Percentiles rank a stretch among this genome's conserved stretches.
Conservation (phyloP, 257 asterid genomes). For the Solanum lycopersicoides region DNA sequence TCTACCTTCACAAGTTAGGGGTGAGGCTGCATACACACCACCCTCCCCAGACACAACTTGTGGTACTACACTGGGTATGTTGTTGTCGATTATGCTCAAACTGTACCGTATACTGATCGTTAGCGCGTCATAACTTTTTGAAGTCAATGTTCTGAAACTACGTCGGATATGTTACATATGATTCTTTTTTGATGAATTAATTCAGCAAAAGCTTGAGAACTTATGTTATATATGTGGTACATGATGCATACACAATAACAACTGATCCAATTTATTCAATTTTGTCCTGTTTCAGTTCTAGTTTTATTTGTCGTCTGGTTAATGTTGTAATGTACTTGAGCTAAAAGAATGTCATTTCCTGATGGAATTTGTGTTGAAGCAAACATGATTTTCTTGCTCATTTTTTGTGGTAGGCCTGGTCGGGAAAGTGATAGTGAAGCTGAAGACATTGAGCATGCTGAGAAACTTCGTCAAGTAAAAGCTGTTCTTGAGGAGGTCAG, state of each 20-base stretch:
- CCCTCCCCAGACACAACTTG: background rate
- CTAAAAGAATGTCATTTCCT: background rate
- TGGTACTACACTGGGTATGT: background rate
- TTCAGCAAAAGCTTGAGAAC: background rate
- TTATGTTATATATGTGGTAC: background rate
- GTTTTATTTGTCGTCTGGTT: background rate
- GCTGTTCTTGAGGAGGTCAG: slow-evolving; percentile 99
- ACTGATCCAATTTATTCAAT: background rate
- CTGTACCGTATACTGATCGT: background rate
- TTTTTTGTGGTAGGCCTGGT: slow-evolving; percentile 52
- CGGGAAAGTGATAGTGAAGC: slow-evolving; percentile 98
- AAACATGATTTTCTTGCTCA: background rate
- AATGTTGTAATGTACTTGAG: background rate
- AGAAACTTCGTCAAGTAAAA: slow-evolving; percentile 99
- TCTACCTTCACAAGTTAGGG: no score
- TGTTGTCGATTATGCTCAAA: background rate
- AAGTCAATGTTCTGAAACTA: background rate
- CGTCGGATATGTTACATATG: background rate
- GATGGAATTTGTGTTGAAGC: background rate
- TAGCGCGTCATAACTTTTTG: background rate
- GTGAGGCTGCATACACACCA: background rate
- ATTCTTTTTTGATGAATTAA: background rate
- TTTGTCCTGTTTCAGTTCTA: background rate
- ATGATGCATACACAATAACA: background rate
- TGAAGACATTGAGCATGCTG: slow-evolving; percentile 93